Evolutionary conservation across 176 grass and related monocot species (phyloP), one percentile per base, ranked within the genome.

Genomic region (Tillandsia fasciculata): DNA sequence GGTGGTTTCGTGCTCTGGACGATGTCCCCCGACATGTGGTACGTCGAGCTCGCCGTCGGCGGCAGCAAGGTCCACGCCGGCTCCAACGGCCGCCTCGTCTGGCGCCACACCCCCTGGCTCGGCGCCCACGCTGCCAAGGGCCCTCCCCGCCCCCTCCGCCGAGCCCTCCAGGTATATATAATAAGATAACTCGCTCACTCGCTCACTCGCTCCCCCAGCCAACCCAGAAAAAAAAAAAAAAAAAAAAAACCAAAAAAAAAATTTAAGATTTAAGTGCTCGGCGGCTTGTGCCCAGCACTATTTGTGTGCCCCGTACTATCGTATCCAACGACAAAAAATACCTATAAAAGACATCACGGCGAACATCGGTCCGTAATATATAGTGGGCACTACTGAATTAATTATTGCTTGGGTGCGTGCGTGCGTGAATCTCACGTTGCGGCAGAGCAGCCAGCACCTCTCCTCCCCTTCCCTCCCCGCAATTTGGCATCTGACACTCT

Each of bases 81-180:
- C 51, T 97, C 86, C 58, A 97, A 97, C 66, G 93, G 93, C 63
- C 70, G 77, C 53, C 86, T 92, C 50, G 86, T 92, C 33, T 97
- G 93, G 93, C 93, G 89, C 65, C 93, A 97, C 79, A 97, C 89
- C 3, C 89, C 93, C 12, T 97, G 93, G 93, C 88, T 97, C 27
- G 93, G 93, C 71, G 89, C 89, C 9, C 93, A 97, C 70, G 86
- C 88, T 12, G 93, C 89, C 13, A 92, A 92, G 70, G 89, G 93
- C 11, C 84, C 93, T 9, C 82, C 90, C 3, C 86, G 89, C 2
- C 93, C 93, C 22, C 93, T 97, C 70, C 86, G 93, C 57, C 93
- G 93, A 73, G 86, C 86, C 11, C 76, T 92, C 64, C 93, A 97
- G 93, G 93, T 96, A 24, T 24, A 24, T 24, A 24, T 24, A 24